These are phyloP conservation scores for Mortierella hygrophila DNA, from an alignment of 192 early-diverging fungal genomes.

Conservation along the genomic window DNA sequence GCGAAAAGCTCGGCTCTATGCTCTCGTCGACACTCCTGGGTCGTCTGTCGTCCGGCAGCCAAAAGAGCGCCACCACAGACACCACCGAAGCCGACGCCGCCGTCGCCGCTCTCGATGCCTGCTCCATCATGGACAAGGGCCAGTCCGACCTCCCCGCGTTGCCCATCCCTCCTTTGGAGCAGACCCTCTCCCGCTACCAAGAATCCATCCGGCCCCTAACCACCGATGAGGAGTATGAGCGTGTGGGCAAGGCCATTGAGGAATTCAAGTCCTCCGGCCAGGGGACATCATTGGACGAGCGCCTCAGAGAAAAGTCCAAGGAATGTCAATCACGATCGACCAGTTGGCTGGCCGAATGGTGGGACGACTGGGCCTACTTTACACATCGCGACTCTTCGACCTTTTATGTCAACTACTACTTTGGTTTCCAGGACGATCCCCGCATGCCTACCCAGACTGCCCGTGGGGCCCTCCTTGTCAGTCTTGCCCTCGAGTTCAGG, in stretches of 20 bases:
- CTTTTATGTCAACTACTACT: constrained; percentile 55
- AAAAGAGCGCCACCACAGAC: neutral
- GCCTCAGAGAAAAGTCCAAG: constrained; percentile 57
- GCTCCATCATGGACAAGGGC: constrained; percentile 51
- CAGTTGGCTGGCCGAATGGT: constrained; percentile 58
- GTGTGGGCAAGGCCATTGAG: constrained; percentile 59
- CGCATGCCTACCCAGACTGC: constrained; percentile 53
- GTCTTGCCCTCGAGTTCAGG: constrained; percentile 48
- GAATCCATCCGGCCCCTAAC: constrained; percentile 62
- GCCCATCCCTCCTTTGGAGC: constrained; percentile 67
- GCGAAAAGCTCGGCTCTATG: neutral
- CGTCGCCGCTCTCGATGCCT: neutral
- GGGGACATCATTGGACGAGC: constrained; percentile 38
- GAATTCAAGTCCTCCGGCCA: constrained; percentile 56
- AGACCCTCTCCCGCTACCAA: constrained; percentile 65
- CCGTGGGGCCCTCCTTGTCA: constrained; percentile 46
- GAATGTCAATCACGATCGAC: constrained; percentile 61
- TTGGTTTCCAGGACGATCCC: constrained; percentile 54
- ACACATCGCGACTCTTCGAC: constrained; percentile 50
- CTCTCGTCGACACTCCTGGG: neutral
- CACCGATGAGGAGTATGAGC: constrained; percentile 61
- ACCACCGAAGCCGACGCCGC: neutral
- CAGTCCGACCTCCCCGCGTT: constrained; percentile 58
- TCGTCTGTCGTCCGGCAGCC: neutral
- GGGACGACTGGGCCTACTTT: constrained; percentile 56